Conservation (phyloP, 139 green algal genomes). For the Pseudopediastrum boryanum region DNA sequence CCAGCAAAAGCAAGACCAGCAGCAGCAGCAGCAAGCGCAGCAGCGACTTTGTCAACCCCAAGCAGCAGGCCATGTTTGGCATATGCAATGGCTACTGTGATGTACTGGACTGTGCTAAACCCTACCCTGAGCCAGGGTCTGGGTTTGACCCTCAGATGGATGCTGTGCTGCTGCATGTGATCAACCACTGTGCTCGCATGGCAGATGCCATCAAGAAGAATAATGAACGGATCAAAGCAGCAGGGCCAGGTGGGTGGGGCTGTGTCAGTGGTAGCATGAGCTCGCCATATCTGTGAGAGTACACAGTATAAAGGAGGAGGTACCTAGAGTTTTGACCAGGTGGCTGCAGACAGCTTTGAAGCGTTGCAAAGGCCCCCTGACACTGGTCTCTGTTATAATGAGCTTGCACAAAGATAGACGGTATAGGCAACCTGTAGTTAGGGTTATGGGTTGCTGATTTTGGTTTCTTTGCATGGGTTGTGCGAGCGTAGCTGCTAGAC, state of each 20-base stretch:
- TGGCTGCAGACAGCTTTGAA: too few species aligned
- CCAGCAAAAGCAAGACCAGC: constrained; percentile 7
- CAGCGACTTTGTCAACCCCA: constrained; percentile 46
- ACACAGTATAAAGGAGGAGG: too few species aligned
- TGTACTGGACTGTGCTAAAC: constrained; percentile 48
- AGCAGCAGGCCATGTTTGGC: constrained; percentile 62
- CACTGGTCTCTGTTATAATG: too few species aligned
- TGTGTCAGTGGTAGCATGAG: neutral
- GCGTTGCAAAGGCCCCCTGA: too few species aligned
- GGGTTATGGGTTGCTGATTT: too few species aligned
- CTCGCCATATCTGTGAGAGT: too few species aligned
- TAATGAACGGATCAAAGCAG: constrained; percentile 65
- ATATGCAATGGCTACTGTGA: constrained; percentile 61
- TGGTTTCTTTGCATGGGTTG: too few species aligned
- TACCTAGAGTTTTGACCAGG: too few species aligned
- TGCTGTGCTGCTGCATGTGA: constrained; percentile 78
- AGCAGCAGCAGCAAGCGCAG: neutral
- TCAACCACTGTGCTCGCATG: constrained; percentile 85
- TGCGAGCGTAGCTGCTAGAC: too few species aligned
- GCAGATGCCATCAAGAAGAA: constrained; percentile 87
- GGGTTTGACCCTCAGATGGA: constrained; percentile 58
- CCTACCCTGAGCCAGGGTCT: constrained; percentile 44
- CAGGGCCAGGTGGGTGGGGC: constrained; percentile 2
- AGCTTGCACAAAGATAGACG: too few species aligned
- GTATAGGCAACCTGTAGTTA: too few species aligned